Conservation (phyloP, 2,329 filamentous ascomycete genomes). For the Rachicladosporium sp. region DNA sequence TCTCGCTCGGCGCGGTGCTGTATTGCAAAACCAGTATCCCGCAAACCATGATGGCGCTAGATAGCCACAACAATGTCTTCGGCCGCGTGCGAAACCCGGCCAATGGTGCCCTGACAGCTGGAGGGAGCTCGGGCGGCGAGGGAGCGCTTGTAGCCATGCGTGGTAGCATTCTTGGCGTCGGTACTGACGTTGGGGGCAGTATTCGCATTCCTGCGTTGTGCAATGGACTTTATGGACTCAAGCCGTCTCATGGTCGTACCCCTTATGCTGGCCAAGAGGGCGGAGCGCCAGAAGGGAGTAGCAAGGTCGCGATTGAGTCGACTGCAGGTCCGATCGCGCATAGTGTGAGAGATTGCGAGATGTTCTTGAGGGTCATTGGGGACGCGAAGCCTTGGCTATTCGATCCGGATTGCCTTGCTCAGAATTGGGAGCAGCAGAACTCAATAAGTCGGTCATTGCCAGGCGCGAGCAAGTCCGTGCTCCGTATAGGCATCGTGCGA, state of each 20-base stretch:
- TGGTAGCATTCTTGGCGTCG: conserved; percentile 39
- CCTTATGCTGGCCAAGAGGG: conserved; percentile 42
- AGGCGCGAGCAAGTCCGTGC: conserved; percentile 7
- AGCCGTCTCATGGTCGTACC: conserved; percentile 34
- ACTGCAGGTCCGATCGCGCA: conserved; percentile 36
- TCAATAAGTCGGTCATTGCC: neutral
- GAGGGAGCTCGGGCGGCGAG: conserved; percentile 42
- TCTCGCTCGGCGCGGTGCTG: conserved; percentile 35
- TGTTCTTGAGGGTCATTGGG: conserved; percentile 43
- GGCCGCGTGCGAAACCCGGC: conserved; percentile 38
- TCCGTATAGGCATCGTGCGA: conserved; percentile 37
- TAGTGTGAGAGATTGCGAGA: conserved; percentile 38
- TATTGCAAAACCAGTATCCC: conserved; percentile 45
- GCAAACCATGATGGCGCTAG: conserved; percentile 40
- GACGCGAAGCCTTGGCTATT: conserved; percentile 39
- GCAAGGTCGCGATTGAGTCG: conserved; percentile 32
- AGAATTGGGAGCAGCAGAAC: conserved; percentile 25
- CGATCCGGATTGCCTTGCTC: conserved; percentile 32
- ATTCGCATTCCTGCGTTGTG: conserved; percentile 41
- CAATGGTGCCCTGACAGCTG: conserved; percentile 37
- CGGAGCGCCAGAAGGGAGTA: conserved; percentile 34
- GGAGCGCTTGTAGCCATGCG: conserved; percentile 38
- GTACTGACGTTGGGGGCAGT: conserved; percentile 42
- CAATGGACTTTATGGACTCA: conserved; percentile 38
- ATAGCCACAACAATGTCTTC: conserved; percentile 41